Conservation (phyloP, 371 early-diverging fungal genomes). For the Cokeromyces recurvatus region DNA sequence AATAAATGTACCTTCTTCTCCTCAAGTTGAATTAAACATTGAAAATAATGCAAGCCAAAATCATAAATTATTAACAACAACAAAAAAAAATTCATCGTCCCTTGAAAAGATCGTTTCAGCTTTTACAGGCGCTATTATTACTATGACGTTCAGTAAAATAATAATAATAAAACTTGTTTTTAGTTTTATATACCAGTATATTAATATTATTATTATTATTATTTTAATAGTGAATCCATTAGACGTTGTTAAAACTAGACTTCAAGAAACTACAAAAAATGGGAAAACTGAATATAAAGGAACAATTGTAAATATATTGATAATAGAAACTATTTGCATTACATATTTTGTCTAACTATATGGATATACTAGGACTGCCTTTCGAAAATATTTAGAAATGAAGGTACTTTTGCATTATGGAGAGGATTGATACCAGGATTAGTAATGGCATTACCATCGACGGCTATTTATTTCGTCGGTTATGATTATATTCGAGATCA, state of each 20-base stretch:
- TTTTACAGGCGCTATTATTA: conserved; percentile 35
- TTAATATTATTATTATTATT: conserved; percentile 83
- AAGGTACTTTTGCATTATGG: conserved; percentile 83
- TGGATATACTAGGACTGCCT: too few relatives aligned
- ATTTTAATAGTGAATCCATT: conserved; percentile 84
- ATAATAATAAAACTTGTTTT: too few relatives aligned
- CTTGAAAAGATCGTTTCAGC: conserved; percentile 36
- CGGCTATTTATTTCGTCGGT: conserved; percentile 92
- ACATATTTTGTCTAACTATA: too few relatives aligned
- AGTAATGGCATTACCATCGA: conserved; percentile 88
- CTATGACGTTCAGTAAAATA: conserved; percentile 36
- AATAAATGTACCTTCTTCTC: too few relatives aligned
- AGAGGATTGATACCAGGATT: conserved; percentile 87
- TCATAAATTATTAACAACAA: too few relatives aligned
- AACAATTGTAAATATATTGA: conserved; percentile 32
- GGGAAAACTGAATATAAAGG: conserved; percentile 19
- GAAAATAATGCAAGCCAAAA: too few relatives aligned
- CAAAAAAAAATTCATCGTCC: too few relatives aligned
- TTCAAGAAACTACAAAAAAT: conserved; percentile 69
- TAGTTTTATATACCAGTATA: not conserved
- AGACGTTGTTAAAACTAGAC: conserved; percentile 89
- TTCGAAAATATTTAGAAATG: conserved; percentile 68
- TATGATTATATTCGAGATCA: conserved; percentile 83
- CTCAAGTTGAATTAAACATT: too few relatives aligned
- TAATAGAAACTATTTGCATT: too few relatives aligned